Conservation (phyloP, 2,329 filamentous ascomycete species). For the Penicillium palitans region DNA sequence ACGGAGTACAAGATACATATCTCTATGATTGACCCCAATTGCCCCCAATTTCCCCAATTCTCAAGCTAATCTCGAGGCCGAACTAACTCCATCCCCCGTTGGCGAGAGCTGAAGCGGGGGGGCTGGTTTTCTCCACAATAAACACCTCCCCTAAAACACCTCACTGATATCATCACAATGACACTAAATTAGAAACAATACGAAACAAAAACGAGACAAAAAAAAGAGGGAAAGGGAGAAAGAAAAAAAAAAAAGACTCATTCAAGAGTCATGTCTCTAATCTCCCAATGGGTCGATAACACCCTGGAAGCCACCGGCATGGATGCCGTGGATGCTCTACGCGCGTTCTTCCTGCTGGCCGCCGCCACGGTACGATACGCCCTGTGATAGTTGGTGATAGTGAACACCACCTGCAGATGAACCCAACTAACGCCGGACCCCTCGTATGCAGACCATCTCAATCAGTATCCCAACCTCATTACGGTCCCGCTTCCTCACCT, state of each 20-base stretch:
- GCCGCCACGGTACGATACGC: conserved; percentile 39
- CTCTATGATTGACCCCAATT: neutral
- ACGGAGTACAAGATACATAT: neutral
- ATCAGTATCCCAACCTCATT: conserved; percentile 54
- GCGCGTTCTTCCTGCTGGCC: conserved; percentile 41
- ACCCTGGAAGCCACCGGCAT: conserved; percentile 17
- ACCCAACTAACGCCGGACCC: conserved; percentile 15
- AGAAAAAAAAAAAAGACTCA: neutral
- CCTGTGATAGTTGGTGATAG: conserved; percentile 20
- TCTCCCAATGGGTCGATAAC: conserved; percentile 16
- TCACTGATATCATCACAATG: conserved; percentile 2
- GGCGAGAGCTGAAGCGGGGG: conserved; percentile 2
- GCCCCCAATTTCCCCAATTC: neutral
- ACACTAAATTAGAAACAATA: neutral
- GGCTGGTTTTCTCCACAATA: conserved; percentile 8
- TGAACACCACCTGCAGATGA: conserved; percentile 36
- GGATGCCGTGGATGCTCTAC: conserved; percentile 34
- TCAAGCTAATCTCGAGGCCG: neutral
- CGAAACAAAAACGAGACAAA: neutral
- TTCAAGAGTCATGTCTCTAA: conserved; percentile 10
- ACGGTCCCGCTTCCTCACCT: conserved; percentile 58
- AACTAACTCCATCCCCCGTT: conserved; percentile 5
- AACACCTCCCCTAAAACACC: conserved; percentile 3
- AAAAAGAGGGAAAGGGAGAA: neutral
- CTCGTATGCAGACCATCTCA: conserved; percentile 46